Evolutionary conservation across 805 yeast genomes (phyloP).

Genomic region (Alloascoidea hylecoeti): DNA sequence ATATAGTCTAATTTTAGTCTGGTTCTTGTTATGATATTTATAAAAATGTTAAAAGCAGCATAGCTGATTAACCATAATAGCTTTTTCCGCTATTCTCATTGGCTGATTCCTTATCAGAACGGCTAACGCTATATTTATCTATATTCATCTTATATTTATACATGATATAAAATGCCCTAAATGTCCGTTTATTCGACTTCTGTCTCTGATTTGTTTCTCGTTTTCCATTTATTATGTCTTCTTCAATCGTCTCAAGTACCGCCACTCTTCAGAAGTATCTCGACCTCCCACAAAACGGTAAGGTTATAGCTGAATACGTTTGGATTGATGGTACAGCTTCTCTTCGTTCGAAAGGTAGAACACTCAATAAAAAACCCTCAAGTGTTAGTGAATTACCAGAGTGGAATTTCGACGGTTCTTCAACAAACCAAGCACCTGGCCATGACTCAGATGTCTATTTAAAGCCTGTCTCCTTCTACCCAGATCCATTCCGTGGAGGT

Average conservation of each 20-base stretch:
- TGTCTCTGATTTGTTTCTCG: too few species aligned
- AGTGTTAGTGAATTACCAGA: slow-evolving; percentile 84
- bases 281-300: slow-evolving; percentile 74
- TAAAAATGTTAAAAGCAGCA: too few species aligned
- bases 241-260: slow-evolving; percentile 33
- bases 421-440: slow-evolving; percentile 98
- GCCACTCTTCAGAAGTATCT: slow-evolving; percentile 72
- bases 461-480: slow-evolving; percentile 89
- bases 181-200: too few species aligned
- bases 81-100: too few species aligned
- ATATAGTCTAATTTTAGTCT: too few species aligned
- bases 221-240: slow-evolving; percentile 8
- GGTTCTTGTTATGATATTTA: too few species aligned
- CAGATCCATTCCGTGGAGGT: slow-evolving; percentile 96
- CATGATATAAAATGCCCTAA: too few species aligned
- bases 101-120: too few species aligned
- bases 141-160: too few species aligned
- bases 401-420: slow-evolving; percentile 99
- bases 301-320: slow-evolving; percentile 86
- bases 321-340: slow-evolving; percentile 93
- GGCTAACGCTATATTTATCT: too few species aligned
- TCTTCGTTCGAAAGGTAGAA: slow-evolving; percentile 88
- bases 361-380: slow-evolving; percentile 53
- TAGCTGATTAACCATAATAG: too few species aligned
- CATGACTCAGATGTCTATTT: slow-evolving; percentile 89